These are phyloP conservation scores for Ophiostoma sp. DNA, from an alignment of 2,329 filamentous ascomycete species.

Conservation along the genomic window DNA sequence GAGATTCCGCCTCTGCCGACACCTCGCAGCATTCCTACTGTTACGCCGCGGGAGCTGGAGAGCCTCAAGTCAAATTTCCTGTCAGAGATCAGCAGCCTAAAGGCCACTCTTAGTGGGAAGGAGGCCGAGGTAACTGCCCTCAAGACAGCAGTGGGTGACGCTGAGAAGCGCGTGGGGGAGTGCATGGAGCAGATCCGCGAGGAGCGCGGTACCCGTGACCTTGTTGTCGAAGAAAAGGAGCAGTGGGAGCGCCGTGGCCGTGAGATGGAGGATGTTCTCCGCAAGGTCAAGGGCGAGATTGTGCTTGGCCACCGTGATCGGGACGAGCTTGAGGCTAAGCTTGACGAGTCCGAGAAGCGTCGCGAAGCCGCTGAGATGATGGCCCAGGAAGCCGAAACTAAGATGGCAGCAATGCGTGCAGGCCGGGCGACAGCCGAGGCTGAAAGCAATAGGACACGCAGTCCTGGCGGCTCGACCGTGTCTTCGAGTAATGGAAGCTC, in stretches of 20 bases:
- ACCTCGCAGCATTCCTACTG: constrained; percentile 81
- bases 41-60: constrained; percentile 88
- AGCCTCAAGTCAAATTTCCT: constrained; percentile 84
- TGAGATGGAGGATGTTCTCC: constrained; percentile 78
- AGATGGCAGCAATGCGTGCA: constrained; percentile 67
- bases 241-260: constrained; percentile 79
- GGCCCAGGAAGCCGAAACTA: constrained; percentile 69
- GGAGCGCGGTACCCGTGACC: constrained; percentile 63
- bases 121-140: constrained; percentile 86
- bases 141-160: constrained; percentile 81
- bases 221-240: constrained; percentile 67
- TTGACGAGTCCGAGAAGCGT: constrained; percentile 71
- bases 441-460: constrained; percentile 17
- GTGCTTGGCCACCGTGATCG: constrained; percentile 71
- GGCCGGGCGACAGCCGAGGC: constrained; percentile 43
- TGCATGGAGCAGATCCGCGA: constrained; percentile 79
- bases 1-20: constrained; percentile 93
- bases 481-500: constrained; percentile 29
- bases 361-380: constrained; percentile 69
- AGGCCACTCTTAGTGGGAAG: constrained; percentile 83
- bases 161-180: constrained; percentile 85
- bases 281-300: constrained; percentile 76
- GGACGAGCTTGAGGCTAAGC: constrained; percentile 68
- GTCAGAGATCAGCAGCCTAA: constrained; percentile 90
- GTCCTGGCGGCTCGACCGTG: constrained; percentile 39